Evolutionary conservation across 73 alveolate genomes (phyloP), one percentile per base, ranked within the genome.

Genomic region (Paramecium pentaurelia): DNA sequence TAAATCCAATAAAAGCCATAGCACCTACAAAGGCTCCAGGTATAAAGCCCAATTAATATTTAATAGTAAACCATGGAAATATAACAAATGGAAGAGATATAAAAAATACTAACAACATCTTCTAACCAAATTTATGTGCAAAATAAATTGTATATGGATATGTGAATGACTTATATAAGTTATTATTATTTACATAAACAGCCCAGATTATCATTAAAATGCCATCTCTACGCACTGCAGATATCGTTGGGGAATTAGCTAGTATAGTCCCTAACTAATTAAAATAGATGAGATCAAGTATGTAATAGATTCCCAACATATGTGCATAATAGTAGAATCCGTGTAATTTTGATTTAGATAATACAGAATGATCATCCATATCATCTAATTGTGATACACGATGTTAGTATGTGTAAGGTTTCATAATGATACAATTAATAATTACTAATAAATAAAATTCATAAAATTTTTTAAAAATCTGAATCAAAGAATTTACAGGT

Each of bases 391-490:
- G 4, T 2, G 84, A 64, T 6, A 64, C 30, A 12, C 84, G 42
- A 64, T 64, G 51, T 64, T 2, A 16, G 7, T 64, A 64, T 4
- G 8, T 64, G 30, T 64, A 64, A 64, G 51, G 51, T 34, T 64
- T 64, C 84, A 64, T 64, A 28, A 64, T 73, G 34, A 30, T 30
- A 30, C 25, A 22, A 22, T 22, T 22, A 22, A 22, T 22, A 22
- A 22, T 22, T 22, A 22, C 25, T 22, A 22, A 4, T 73, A 42
- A 25, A 54, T n/a, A 54, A n/a, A 54, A 45, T 80, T 80, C 91
- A 80, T 80, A 38, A 42, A n/a, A 45, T 45, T 80, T 47, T 80
- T 80, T 80, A 10, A 11, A 44, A 80, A 49, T 80, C 91, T 20
- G 14, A 60, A 47, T 80, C 91, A 12, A 42, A 80, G 34, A 6